Base-by-base conservation (phyloP, 352 stramenopile genomes). In the Phytopythium litorale region DNA sequence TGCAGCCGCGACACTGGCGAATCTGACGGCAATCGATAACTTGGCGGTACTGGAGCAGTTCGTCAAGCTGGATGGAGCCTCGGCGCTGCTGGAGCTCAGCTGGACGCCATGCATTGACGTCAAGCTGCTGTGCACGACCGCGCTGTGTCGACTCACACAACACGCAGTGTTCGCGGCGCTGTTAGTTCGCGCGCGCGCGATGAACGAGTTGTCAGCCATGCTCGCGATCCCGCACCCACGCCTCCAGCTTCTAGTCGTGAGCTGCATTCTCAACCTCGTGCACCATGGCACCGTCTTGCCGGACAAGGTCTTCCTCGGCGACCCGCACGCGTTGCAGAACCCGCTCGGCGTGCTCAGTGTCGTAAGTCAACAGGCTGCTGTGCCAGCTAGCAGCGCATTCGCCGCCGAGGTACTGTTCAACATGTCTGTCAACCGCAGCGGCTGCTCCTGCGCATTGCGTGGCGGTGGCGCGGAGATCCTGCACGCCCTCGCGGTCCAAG, bases 191-290 rank as follows among this genome's bases (percentile, higher is more conserved):
- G 62, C 55, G 3, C 68, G 66, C 0, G 77, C 71, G 0, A 78
- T 88, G 32, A 88, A 88, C 21, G 85, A 94, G 65, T 58, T 94
- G 7, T 63, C 88, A 45, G 76, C 83, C 0, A 86, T 94, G 79
- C 72, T 94, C 13, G 73, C 78, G 0, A 65, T 91, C 0, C 73
- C 79, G 4, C 64, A 81, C 32, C 65, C 81, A 6, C 75, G 73
- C 12, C 75, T 94, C 0, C 85, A 91, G 48, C 65, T 76, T 51
- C 66, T 91, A 7, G 72, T 74, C 7, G 75, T 94, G 30, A 88
- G 72, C 37, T 88, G 73, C 38, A 74, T 92, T 19, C 42, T 88
- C 45, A 94, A 94, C 55, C 65, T 94, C n/a, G 68, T 92, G 5
- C 83, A 72, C 56, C 76, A 84, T 55, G 78, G 81, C 3, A 76